Evolutionary conservation across 2,329 filamentous ascomycete genomes (phyloP), one percentile per base, ranked within the genome.

Genomic region (Diaporthe aspalathi): DNA sequence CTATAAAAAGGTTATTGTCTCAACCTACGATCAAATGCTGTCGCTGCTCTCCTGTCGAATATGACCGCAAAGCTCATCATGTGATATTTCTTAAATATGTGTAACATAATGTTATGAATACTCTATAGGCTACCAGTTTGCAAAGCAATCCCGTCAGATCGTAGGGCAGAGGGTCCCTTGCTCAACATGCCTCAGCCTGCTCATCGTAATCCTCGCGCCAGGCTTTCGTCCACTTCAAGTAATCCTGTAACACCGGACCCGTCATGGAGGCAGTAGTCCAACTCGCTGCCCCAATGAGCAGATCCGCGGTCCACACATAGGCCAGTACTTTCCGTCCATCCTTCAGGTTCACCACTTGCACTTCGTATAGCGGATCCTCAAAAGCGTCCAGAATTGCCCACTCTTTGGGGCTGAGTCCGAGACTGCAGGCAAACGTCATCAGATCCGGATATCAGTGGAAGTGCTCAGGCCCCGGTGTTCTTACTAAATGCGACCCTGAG

Each of bases 311-410:
- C 67, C 67, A 68, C 22, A 68, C 53, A 38, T 68, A 68, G 17
- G 67, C 67, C 11, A 68, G 29, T 1, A 53, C 67, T 32, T 60
- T 60, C 29, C 32, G 43, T 9, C 66, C 68, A 40, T 52, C 69
- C 1, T 49, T 32, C 2, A 74, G 66, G 1, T 47, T 16, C 20
- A 74, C 40, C 20, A 50, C 54, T 52, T 63, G 68, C 32, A 74
- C 60, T 27, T 68, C 52, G 38, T 74, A 74, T 4, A 60, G 40
- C 3, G 68, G 57, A 50, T 74, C 71, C 43, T 74, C 73, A 22
- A 70, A 74, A 16, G 71, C 60, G 32, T 74, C 73, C 20, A 74
- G 49, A 0, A 74, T 16, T 4, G 47, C 45, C 73, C 73, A 74
- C n/a, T 74, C 71, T 9, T 40, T 29, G 5, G 45, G 38, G 14